A percentile compares a stretch with the other conserved stretches of the same genome.
Conservation (phyloP, 2,329 filamentous ascomycete genomes). For the Colletotrichum scovillei region DNA sequence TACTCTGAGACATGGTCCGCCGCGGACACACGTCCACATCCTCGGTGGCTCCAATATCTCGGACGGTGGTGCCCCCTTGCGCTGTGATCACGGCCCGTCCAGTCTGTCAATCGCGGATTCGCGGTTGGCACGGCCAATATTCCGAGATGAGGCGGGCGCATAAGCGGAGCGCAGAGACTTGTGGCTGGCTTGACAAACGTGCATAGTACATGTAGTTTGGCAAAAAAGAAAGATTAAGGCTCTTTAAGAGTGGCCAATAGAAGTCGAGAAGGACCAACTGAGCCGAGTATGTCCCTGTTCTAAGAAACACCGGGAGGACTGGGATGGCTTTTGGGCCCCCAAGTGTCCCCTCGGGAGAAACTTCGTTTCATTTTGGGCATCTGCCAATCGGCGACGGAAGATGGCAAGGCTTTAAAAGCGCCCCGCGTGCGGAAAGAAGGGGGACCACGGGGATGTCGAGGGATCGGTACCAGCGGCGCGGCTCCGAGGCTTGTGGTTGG, state of each 20-base stretch:
- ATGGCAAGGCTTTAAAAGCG: background rate
- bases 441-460: background rate
- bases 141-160: background rate
- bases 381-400: constrained; percentile 8
- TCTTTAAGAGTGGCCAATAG: background rate
- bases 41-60: background rate
- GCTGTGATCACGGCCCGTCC: background rate
- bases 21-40: background rate
- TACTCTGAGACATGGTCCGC: background rate
- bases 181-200: background rate
- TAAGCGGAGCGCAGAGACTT: background rate
- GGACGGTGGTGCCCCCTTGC: background rate
- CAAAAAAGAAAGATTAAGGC: constrained; percentile 3
- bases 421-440: background rate
- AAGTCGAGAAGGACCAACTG: background rate
- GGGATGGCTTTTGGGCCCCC: background rate
- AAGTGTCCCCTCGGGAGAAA: background rate
- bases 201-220: background rate
- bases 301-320: background rate
- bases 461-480: constrained; percentile 20
- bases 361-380: constrained; percentile 15
- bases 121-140: background rate
- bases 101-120: background rate
- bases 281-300: background rate
- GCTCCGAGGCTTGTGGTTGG: constrained; percentile 21